These are phyloP conservation scores for Solanum chiquidenum DNA, from an alignment of 257 asterid species.

Conservation along the genomic window DNA sequence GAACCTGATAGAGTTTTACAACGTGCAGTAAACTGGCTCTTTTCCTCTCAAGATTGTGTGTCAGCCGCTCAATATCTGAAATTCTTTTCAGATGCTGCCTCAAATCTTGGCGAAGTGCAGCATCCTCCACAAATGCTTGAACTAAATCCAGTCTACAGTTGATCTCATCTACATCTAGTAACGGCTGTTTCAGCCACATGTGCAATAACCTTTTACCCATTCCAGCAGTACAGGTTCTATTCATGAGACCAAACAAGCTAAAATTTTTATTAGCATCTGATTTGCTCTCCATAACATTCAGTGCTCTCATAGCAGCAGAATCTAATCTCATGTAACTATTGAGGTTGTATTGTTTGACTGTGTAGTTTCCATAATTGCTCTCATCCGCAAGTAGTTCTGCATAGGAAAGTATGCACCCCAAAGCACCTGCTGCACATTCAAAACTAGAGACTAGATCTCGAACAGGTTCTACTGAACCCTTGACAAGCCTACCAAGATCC, in stretches of 20 bases:
- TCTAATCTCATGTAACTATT: conserved; percentile 90
- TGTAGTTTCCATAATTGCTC: conserved; percentile 76
- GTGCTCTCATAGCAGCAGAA: conserved; percentile 98
- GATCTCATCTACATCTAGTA: conserved; percentile 68
- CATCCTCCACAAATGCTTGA: conserved; percentile 88
- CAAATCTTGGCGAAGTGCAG: conserved; percentile 71
- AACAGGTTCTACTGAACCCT: conserved; percentile 75
- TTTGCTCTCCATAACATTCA: conserved; percentile 96
- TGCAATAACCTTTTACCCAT: conserved; percentile 93
- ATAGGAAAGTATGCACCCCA: conserved; percentile 65
- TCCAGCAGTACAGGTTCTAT: conserved; percentile 94
- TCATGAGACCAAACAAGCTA: conserved; percentile 91
- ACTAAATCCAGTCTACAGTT: conserved; percentile 78
- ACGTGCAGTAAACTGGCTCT: conserved; percentile 69
- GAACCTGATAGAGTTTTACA: conserved; percentile 95
- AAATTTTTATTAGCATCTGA: conserved; percentile 91
- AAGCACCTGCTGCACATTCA: conserved; percentile 72
- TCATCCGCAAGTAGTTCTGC: conserved; percentile 87
- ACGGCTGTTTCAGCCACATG: conserved; percentile 92
- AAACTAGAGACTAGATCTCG: conserved; percentile 76
- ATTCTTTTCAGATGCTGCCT: conserved; percentile 91
- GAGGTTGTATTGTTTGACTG: conserved; percentile 54
- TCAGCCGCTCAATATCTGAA: conserved; percentile 81
- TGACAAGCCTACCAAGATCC: conserved; percentile 86
- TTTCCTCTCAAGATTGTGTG: conserved; percentile 67